A percentile compares a stretch with the other conserved stretches of the same genome.
These are phyloP conservation scores for Epichloe gansuensis DNA, from an alignment of 2,329 filamentous ascomycete genomes.

Conservation along the genomic window DNA sequence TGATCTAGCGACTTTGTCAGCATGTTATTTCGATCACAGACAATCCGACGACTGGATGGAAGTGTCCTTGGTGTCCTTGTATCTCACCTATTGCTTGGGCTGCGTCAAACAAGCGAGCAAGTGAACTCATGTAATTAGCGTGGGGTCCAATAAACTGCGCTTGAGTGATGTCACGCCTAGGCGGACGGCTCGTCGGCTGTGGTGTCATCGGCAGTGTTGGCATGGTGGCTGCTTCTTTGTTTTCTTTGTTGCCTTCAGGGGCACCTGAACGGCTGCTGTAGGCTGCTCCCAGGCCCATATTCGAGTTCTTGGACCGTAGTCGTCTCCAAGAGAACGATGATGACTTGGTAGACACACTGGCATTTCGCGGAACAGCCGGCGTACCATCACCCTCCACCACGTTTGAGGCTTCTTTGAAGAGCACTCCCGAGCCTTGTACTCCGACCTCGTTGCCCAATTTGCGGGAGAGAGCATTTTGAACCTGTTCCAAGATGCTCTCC, in stretches of 20 bases:
- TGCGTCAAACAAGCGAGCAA: slow-evolving; percentile 85
- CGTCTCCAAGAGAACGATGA: slow-evolving; percentile 75
- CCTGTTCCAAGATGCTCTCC: slow-evolving; percentile 75
- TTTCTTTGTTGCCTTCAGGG: slow-evolving; percentile 17
- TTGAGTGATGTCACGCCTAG: slow-evolving; percentile 56
- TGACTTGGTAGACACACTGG: slow-evolving; percentile 55
- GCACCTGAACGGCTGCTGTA: slow-evolving; percentile 25
- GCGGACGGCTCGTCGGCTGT: slow-evolving; percentile 50
- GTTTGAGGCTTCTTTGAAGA: slow-evolving; percentile 59
- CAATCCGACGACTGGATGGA: too few species aligned
- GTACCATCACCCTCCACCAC: slow-evolving; percentile 32
- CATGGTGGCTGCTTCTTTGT: slow-evolving; percentile 37
- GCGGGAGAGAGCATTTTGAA: slow-evolving; percentile 61
- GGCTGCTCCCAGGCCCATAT: slow-evolving; percentile 40
- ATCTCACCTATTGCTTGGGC: slow-evolving; percentile 73
- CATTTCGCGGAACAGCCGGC: slow-evolving; percentile 35
- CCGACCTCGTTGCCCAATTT: slow-evolving; percentile 92
- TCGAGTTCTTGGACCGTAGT: slow-evolving; percentile 78
- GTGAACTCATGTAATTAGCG: slow-evolving; percentile 77
- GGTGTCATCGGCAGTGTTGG: slow-evolving; percentile 67
- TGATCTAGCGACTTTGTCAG: slow-evolving; percentile 47
- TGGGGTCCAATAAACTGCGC: slow-evolving; percentile 72
- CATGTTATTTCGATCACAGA: neutral
- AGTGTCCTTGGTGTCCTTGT: too few species aligned
- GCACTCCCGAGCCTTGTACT: slow-evolving; percentile 54